Percentiles rank a stretch among this genome's conserved stretches.
These are phyloP conservation scores for Elongisporangium anandrum DNA, from an alignment of 352 stramenopile species.

Conservation along the genomic window DNA sequence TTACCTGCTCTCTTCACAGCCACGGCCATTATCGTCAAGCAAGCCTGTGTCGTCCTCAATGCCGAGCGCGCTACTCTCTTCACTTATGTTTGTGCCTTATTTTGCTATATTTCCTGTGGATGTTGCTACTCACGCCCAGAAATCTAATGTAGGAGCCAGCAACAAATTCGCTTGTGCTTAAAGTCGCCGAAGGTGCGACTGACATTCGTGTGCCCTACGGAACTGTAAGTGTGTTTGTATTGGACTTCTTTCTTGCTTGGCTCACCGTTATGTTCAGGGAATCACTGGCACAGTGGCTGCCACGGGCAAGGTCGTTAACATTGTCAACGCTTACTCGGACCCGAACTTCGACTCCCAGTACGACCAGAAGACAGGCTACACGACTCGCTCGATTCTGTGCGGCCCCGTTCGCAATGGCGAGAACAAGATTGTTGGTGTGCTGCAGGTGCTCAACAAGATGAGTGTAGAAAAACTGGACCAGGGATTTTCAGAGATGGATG, in stretches of 20 bases:
- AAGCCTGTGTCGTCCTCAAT: conserved; percentile 84
- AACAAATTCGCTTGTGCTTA: conserved; percentile 80
- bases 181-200: conserved; percentile 79
- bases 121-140: too few relatives aligned
- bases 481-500: conserved; percentile 80
- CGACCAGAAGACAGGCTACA: conserved; percentile 89
- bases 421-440: conserved; percentile 82
- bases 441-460: conserved; percentile 89
- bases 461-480: conserved; percentile 50
- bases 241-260: conserved; percentile 1
- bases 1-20: conserved; percentile 22
- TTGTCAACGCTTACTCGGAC: conserved; percentile 92
- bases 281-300: conserved; percentile 86
- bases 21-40: conserved; percentile 82
- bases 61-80: conserved; percentile 89
- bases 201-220: conserved; percentile 84
- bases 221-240: conserved; percentile 35
- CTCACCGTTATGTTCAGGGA: conserved; percentile 41
- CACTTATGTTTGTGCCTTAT: conserved; percentile 74
- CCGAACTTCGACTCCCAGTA: conserved; percentile 90
- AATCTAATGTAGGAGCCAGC: conserved; percentile 50
- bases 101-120: too few relatives aligned
- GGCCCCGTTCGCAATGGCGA: conserved; percentile 79
- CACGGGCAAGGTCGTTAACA: conserved; percentile 83
- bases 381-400: conserved; percentile 90